Base-by-base conservation (phyloP, 192 early-diverging fungal genomes). In the Backusella macrospora region DNA sequence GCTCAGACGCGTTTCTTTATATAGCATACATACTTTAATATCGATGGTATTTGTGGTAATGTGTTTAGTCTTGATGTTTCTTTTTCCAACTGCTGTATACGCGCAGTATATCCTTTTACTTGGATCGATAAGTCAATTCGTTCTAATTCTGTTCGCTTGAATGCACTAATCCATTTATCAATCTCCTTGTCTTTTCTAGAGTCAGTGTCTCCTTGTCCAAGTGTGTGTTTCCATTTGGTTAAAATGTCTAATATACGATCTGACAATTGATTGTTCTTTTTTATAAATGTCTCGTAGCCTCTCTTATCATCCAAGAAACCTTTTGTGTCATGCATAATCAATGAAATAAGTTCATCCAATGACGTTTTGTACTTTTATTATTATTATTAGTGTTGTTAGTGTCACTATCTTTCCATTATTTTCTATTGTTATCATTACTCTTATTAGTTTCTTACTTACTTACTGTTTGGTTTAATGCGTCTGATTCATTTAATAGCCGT, bases 1-100 rank as follows among this genome's bases (percentile, higher is more conserved):
- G n/a, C n/a, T n/a, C n/a, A n/a, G n/a, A n/a, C n/a, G n/a, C n/a
- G n/a, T n/a, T n/a, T n/a, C n/a, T n/a, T n/a, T n/a, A n/a, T n/a
- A n/a, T n/a, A 49, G 5, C 7, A 14, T 1, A 42, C 13, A n/a
- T 66, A 66, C 65, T 66, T 39, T 43, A 66, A 12, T 21, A 66
- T 66, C 18, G 65, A 40, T 66, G 40, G 65, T 40, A 66, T 66
- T 10, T 66, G 65, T 18, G 65, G 65, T 21, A 66, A 66, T 18
- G 65, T 12, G 21, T 66, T 66, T 26, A 66, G 13, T 39, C 18
- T 66, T 18, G 12, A 42, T 18, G 65, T 66, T 43, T 66, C 38
- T 12, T 42, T 38, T 13, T 66, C 15, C 18, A 66, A 66, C 12
- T 38, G 18, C 14, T 39, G 39, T 42, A 66, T 66, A 43, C 65